Conservation (phyloP, 108 stramenopile genomes). For the Mediolabrus comicus region DNA sequence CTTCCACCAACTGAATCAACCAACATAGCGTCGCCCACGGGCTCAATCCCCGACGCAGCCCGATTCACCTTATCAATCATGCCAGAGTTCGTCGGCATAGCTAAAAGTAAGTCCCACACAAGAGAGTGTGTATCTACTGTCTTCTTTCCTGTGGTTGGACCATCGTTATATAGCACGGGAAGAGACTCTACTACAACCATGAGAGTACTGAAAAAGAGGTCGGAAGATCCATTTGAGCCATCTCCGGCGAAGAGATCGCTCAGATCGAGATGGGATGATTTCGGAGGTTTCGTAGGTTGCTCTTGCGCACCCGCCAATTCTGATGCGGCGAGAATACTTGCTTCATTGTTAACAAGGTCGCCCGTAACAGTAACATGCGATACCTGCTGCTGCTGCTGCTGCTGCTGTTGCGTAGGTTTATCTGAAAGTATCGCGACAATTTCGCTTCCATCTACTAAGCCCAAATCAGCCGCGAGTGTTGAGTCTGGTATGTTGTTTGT, state of each 20-base stretch:
- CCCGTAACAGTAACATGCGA: neutral
- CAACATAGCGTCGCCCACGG: slow-evolving; percentile 61
- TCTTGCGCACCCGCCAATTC: too few relatives aligned
- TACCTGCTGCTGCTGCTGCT: neutral
- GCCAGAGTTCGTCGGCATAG: slow-evolving; percentile 87
- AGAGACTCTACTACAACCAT: slow-evolving; percentile 68
- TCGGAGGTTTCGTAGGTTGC: neutral
- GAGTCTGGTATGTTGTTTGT: slow-evolving; percentile 43
- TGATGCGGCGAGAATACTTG: too few relatives aligned
- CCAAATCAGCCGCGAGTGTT: slow-evolving; percentile 70
- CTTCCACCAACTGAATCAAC: slow-evolving; percentile 50
- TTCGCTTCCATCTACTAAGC: slow-evolving; percentile 75
- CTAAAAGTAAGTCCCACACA: slow-evolving; percentile 90
- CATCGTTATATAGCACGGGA: slow-evolving; percentile 27
- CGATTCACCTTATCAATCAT: slow-evolving; percentile 56
- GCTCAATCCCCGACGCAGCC: slow-evolving; percentile 32
- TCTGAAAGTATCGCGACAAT: slow-evolving; percentile 71
- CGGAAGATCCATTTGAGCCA: slow-evolving; percentile 53
- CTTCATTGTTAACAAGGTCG: slow-evolving; percentile 7
- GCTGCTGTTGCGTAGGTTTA: slow-evolving; percentile 22
- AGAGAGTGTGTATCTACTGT: slow-evolving; percentile 58
- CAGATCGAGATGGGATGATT: slow-evolving; percentile 41
- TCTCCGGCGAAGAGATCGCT: slow-evolving; percentile 62
- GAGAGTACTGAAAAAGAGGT: slow-evolving; percentile 66
- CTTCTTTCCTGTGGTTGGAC: slow-evolving; percentile 21